phyloP scores from a whole-genome alignment of 1,139 yeast genomes.

The Protomyces pachydermus region DNA sequence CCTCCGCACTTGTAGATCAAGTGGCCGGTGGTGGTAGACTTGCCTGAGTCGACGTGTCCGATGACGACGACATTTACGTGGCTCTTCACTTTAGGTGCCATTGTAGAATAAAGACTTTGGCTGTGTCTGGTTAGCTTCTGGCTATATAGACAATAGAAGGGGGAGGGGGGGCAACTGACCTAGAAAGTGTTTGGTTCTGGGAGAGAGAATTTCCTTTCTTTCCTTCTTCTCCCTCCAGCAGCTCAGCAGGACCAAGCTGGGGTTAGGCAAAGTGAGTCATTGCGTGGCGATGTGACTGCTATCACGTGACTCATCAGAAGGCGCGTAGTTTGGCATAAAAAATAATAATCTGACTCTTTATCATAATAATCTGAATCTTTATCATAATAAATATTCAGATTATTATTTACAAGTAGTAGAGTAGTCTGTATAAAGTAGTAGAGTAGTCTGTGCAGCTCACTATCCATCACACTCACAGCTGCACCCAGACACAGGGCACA shows the following conservation, averaged over 20 bases:
- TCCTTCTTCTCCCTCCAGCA: neutral
- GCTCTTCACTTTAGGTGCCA: conserved; percentile 47
- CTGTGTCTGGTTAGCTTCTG: too few relatives aligned
- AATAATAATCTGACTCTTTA: too few relatives aligned
- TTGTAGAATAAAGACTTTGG: neutral
- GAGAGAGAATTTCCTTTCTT: neutral
- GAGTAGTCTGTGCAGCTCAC: neutral
- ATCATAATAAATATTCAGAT: too few relatives aligned
- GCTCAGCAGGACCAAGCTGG: too few relatives aligned
- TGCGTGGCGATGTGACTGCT: neutral
- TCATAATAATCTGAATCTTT: too few relatives aligned
- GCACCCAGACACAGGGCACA: conserved; percentile 95
- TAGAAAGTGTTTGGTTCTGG: neutral
- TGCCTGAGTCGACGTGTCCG: conserved; percentile 99
- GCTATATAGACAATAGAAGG: neutral
- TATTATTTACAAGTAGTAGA: too few relatives aligned
- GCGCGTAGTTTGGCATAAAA: too few relatives aligned
- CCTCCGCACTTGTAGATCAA: conserved; percentile 91
- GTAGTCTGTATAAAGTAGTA: neutral
- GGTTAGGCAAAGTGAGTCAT: neutral
- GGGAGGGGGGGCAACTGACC: neutral
- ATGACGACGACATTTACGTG: conserved; percentile 99
- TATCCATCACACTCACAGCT: conserved; percentile 44
- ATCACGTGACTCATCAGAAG: neutral
- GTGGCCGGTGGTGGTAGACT: conserved; percentile 98